These are phyloP conservation scores for Ustilago sp. DNA, from an alignment of 1,284 basidiomycete species.

Conservation along the genomic window DNA sequence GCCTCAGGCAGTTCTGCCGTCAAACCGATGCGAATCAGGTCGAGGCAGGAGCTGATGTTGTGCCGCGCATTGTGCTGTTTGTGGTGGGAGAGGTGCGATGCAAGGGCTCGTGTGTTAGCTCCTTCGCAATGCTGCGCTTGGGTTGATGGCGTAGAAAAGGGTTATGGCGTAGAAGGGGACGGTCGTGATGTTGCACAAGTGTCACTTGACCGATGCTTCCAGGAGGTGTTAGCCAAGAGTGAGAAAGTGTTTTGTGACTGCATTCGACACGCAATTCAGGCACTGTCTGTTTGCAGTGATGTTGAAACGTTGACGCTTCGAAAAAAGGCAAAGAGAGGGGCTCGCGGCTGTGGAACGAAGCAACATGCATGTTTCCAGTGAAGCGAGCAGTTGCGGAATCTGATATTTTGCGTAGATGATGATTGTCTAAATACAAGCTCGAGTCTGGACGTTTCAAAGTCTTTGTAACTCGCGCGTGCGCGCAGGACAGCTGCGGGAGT, in stretches of 20 bases:
- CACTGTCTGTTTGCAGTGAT: background rate
- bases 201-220: slow-evolving; percentile 3
- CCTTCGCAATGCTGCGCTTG: background rate
- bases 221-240: background rate
- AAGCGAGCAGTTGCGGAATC: no score
- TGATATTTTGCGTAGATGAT: no score
- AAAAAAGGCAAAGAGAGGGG: background rate
- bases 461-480: no score
- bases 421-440: no score
- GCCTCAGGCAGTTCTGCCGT: background rate
- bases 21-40: slow-evolving; percentile 4
- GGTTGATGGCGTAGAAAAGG: background rate
- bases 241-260: background rate
- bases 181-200: background rate
- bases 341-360: background rate
- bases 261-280: background rate
- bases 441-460: no score
- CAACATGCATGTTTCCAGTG: slow-evolving; percentile 3
- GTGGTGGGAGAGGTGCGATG: background rate
- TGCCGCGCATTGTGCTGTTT: background rate
- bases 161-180: background rate
- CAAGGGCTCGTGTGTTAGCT: background rate
- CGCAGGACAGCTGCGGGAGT: no score
- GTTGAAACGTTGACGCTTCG: slow-evolving; percentile 3
- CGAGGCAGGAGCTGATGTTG: background rate